Evolutionary conservation across 768 basidiomycete genomes (phyloP).

Genomic region (Astraeus odoratus): DNA sequence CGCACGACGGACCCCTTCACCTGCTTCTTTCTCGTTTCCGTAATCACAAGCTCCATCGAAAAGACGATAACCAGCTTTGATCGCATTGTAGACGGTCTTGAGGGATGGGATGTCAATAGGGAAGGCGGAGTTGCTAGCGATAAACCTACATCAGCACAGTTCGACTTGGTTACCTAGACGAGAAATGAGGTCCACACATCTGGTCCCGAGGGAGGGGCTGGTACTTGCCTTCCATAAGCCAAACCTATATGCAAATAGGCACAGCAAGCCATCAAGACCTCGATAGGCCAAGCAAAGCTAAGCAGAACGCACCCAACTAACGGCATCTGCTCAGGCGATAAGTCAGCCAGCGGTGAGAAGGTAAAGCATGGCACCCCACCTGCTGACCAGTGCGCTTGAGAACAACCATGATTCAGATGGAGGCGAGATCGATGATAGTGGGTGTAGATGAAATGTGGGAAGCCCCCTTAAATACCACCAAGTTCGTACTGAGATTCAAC

Average conservation of each 20-base stretch:
- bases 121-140: neutral
- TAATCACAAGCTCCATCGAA: conserved; percentile 84
- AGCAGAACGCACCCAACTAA: conserved; percentile 46
- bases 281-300: neutral
- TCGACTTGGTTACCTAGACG: conserved; percentile 47
- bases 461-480: conserved; percentile 5
- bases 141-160: conserved; percentile 50
- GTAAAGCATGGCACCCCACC: conserved; percentile 26
- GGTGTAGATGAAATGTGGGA: conserved; percentile 7
- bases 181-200: conserved; percentile 2
- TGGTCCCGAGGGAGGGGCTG: neutral
- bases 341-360: conserved; percentile 1
- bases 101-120: conserved; percentile 2
- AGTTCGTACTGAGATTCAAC: no score
- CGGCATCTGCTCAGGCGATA: conserved; percentile 47
- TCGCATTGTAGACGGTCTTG: conserved; percentile 76
- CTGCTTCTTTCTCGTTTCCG: conserved; percentile 84
- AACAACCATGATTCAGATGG: conserved; percentile 41
- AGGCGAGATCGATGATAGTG: conserved; percentile 2
- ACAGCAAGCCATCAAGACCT: conserved; percentile 1
- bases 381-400: conserved; percentile 57
- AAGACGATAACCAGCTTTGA: conserved; percentile 82
- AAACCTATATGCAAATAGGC: conserved; percentile 35
- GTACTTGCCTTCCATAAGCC: conserved; percentile 62
- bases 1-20: conserved; percentile 71